Evolutionary conservation across 2,329 filamentous ascomycete genomes (phyloP).

Genomic region (Coniochaeta pulveracea): DNA sequence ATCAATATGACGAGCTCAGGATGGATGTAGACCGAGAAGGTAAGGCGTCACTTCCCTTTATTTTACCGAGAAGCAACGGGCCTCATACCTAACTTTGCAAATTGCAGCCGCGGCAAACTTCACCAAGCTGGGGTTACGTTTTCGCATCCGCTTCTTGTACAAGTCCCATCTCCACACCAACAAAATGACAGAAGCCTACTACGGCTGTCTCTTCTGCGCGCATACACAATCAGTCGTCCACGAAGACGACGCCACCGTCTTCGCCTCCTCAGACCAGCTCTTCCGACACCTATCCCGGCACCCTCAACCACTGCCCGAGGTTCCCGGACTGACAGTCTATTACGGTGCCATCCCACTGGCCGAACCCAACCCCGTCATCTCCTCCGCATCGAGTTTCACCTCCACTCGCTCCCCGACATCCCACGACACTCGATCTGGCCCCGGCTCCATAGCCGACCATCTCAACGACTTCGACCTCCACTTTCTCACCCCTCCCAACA

Average conservation of each 20-base stretch:
- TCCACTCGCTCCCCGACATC: slow-evolving; percentile 24
- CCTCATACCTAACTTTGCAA: slow-evolving; percentile 4
- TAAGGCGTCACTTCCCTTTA: slow-evolving; percentile 7
- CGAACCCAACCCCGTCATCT: too few species aligned
- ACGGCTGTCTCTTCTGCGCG: slow-evolving; percentile 28
- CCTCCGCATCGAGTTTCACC: slow-evolving; percentile 33
- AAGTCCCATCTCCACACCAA: slow-evolving; percentile 27
- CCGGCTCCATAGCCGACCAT: too few species aligned
- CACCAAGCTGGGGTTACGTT: slow-evolving; percentile 20
- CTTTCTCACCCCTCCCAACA: slow-evolving; percentile 18
- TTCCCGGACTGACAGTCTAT: slow-evolving; percentile 23
- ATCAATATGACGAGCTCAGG: slow-evolving; percentile 18
- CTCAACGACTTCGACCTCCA: slow-evolving; percentile 15
- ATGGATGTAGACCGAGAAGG: slow-evolving; percentile 18
- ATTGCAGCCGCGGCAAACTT: slow-evolving; percentile 22
- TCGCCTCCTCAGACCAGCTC: slow-evolving; percentile 22
- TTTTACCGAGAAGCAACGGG: background rate
- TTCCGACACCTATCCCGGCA: slow-evolving; percentile 27
- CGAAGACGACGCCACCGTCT: slow-evolving; percentile 30
- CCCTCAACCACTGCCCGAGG: slow-evolving; percentile 24
- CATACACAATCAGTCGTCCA: slow-evolving; percentile 19
- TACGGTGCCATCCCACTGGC: slow-evolving; percentile 17
- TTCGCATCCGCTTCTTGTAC: slow-evolving; percentile 28
- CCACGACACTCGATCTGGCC: too few species aligned
- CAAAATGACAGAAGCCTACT: slow-evolving; percentile 19